A percentile compares a stretch with the other conserved stretches of the same genome.
These are phyloP conservation scores for Ammopiptanthus mongolicus DNA, from an alignment of 306 rosid genomes.

Conservation along the genomic window DNA sequence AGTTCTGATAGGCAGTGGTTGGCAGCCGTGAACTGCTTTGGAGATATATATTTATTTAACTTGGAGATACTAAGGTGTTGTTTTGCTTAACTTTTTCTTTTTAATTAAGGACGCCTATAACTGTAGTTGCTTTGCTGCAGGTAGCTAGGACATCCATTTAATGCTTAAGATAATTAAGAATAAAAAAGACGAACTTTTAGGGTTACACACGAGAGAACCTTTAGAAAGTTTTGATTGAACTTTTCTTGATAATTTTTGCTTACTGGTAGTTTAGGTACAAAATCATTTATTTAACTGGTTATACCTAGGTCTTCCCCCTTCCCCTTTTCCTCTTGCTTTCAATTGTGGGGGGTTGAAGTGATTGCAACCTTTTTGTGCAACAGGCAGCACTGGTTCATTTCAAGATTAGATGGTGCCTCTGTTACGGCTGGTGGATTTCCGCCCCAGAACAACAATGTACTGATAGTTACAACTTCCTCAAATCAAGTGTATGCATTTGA, in stretches of 20 bases:
- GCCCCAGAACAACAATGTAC: conserved; percentile 62
- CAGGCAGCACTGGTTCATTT: conserved; percentile 97
- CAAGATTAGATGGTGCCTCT: conserved; percentile 91
- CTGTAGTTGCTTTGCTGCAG: neutral
- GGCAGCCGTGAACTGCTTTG: conserved; percentile 97
- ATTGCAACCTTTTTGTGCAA: conserved; percentile 4
- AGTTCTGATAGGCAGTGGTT: conserved; percentile 97
- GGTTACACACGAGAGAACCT: neutral
- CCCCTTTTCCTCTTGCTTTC: neutral
- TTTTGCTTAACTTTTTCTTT: neutral
- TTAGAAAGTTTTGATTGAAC: neutral
- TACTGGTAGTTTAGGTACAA: neutral
- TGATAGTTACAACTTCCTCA: conserved; percentile 82
- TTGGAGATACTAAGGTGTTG: conserved; percentile 70
- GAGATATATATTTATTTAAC: conserved; percentile 85
- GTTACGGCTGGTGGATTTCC: conserved; percentile 93
- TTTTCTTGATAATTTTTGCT: neutral
- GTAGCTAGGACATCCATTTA: neutral
- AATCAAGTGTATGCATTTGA: conserved; percentile 91
- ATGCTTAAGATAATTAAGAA: neutral
- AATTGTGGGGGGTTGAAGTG: neutral
- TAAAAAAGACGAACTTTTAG: neutral
- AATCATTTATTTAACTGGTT: neutral
- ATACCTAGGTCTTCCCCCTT: neutral
- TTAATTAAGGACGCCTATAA: neutral